Evolutionary conservation across 2,329 filamentous ascomycete genomes (phyloP).

Genomic region (Annulohypoxylon truncatum): DNA sequence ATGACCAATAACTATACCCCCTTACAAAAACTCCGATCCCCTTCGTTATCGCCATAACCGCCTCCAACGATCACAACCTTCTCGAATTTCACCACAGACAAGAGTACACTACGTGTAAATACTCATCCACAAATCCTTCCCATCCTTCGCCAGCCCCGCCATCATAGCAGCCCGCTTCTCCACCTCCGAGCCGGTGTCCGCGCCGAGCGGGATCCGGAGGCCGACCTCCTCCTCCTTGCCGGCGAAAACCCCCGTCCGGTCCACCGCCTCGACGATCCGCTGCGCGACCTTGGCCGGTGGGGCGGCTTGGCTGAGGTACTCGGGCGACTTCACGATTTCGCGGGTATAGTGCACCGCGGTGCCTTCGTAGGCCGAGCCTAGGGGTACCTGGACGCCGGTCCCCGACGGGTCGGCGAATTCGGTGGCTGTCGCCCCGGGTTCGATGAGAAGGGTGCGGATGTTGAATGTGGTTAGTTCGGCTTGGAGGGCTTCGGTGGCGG

Average conservation of each 20-base stretch:
- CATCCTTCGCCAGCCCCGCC: conserved; percentile 5
- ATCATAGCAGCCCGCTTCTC: conserved; percentile 19
- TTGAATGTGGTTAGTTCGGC: conserved; percentile 41
- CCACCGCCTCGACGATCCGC: conserved; percentile 44
- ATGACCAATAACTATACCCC: too few relatives aligned
- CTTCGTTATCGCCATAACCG: too few relatives aligned
- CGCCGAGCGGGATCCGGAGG: conserved; percentile 29
- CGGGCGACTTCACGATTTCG: conserved; percentile 5
- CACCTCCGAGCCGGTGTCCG: conserved; percentile 17
- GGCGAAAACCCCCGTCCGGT: conserved; percentile 42
- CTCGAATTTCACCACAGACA: too few relatives aligned
- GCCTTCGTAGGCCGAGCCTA: conserved; percentile 40
- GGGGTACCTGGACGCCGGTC: conserved; percentile 28
- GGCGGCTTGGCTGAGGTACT: background rate
- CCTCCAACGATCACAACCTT: too few relatives aligned
- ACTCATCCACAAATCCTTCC: conserved; percentile 30
- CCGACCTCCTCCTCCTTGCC: conserved; percentile 32
- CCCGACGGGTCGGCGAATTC: conserved; percentile 37
- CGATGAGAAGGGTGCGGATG: conserved; percentile 44
- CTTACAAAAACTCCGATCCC: too few relatives aligned
- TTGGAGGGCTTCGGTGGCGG: conserved; percentile 42
- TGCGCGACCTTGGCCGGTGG: conserved; percentile 29
- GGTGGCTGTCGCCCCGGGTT: conserved; percentile 41
- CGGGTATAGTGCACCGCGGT: conserved; percentile 26
- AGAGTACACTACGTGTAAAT: conserved; percentile 5